Evolutionary conservation across 1,139 yeast species (phyloP).

Genomic region (Yamadazyma sp.): DNA sequence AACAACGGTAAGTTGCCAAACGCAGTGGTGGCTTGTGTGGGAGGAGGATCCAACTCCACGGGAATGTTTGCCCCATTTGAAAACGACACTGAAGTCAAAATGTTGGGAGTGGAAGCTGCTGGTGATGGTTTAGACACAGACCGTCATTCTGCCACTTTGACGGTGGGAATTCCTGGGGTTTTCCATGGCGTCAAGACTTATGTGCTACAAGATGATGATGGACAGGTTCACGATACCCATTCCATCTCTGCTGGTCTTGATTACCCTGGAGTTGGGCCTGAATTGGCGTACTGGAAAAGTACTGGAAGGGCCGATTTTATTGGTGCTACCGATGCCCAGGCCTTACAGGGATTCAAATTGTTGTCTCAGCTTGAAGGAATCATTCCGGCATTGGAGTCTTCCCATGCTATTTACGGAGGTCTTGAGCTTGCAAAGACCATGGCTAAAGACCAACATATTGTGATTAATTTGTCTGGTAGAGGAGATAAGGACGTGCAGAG

Average conservation of each 20-base stretch:
- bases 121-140: conserved; percentile 93
- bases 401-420: conserved; percentile 95
- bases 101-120: conserved; percentile 97
- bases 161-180: conserved; percentile 94
- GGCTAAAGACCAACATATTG: conserved; percentile 74
- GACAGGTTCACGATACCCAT: conserved; percentile 97
- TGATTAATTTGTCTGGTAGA: conserved; percentile 92
- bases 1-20: conserved; percentile 86
- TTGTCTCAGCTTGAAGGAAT: conserved; percentile 95
- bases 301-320: conserved; percentile 88
- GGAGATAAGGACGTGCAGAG: conserved; percentile 99
- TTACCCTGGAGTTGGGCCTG: conserved; percentile 99
- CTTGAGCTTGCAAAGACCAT: conserved; percentile 83
- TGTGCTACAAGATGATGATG: conserved; percentile 86
- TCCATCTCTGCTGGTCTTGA: conserved; percentile 98
- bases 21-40: conserved; percentile 96
- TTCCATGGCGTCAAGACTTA: conserved; percentile 97
- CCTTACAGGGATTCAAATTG: conserved; percentile 83
- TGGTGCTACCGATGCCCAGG: conserved; percentile 91
- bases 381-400: conserved; percentile 95
- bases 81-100: conserved; percentile 69
- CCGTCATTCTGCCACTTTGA: conserved; percentile 88
- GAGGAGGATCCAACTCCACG: conserved; percentile 97
- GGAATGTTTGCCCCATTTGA: conserved; percentile 97
- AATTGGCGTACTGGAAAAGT: conserved; percentile 91